phyloP scores from a whole-genome alignment of 225 moss, liverwort and hornwort genomes.

The Ulota crispa region DNA sequence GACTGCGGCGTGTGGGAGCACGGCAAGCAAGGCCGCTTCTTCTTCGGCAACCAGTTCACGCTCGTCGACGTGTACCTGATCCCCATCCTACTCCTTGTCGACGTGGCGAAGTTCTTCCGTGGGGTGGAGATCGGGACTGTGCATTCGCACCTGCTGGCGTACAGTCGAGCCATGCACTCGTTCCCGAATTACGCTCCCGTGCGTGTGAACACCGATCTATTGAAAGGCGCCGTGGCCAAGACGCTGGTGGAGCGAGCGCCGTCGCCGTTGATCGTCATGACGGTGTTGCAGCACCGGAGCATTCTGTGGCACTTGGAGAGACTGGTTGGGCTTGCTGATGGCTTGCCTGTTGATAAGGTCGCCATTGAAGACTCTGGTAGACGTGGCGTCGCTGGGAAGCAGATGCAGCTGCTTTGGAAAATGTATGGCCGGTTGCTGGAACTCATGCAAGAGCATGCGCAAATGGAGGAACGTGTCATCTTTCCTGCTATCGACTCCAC shows the following conservation, averaged over 20 bases:
- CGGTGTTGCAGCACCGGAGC: constrained; percentile 84
- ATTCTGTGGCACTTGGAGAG: constrained; percentile 88
- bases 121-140: constrained; percentile 61
- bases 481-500: constrained; percentile 81
- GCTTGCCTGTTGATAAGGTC: constrained; percentile 53
- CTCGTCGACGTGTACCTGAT: constrained; percentile 88
- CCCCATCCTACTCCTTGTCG: constrained; percentile 74
- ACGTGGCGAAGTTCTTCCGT: constrained; percentile 77
- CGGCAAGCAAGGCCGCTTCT: constrained; percentile 74
- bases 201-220: constrained; percentile 62
- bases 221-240: constrained; percentile 75
- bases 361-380: constrained; percentile 47
- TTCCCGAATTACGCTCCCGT: constrained; percentile 79
- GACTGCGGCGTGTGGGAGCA: constrained; percentile 67
- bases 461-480: constrained; percentile 96
- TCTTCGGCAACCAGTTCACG: constrained; percentile 81
- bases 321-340: constrained; percentile 62
- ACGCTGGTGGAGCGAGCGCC: constrained; percentile 75
- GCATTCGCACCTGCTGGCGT: constrained; percentile 59
- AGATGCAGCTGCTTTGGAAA: constrained; percentile 78
- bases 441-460: constrained; percentile 96
- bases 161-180: constrained; percentile 74
- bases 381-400: constrained; percentile 48
- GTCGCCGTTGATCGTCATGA: constrained; percentile 79
- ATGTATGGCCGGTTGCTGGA: constrained; percentile 87